Base-by-base conservation (phyloP, 352 stramenopile species). In the Phytophthora fragariaefolia region DNA sequence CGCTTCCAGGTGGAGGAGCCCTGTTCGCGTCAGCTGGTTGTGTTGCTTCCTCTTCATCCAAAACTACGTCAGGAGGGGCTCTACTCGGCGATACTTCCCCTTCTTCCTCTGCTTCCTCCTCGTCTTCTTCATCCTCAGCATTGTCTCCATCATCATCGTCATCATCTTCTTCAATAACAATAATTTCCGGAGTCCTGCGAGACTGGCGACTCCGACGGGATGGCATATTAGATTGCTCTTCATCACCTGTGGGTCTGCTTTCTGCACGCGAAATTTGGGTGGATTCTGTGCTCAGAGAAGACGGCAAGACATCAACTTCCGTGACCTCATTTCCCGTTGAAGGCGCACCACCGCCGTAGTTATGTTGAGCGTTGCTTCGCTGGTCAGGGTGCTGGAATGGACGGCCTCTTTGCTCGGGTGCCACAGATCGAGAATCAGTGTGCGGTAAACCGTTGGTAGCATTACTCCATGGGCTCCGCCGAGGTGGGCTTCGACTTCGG, bases 91-190 rank as follows among this genome's bases (percentile, higher is more conserved):
- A n/a, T 34, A 42, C 46, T 3, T 27, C 15, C 17, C 8, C 10
- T 0, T 52, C 51, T 40, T 65, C 65, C 17, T 68, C 58, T 30
- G 66, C 63, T 2, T 80, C 71, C 8, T 77, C 79, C n/a, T 83
- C 75, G 55, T 83, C 71, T 6, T 76, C 73, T 6, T 17, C 59
- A 47, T 77, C 74, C 17, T 77, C 73, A 51, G 6, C 30, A 17
- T 57, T 48, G 0, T 56, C 30, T 24, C 56, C 54, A 12, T 63
- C 55, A 13, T 64, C 63, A 4, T 80, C 63, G 18, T 81, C 76
- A 6, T 87, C 80, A 15, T 87, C 76, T 8, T 88, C 80, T 73
- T 91, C 82, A 73, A 91, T 91, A 26, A 91, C 73, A 48, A 91
- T 91, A 45, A 91, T 71, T 45, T 91, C 80, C 38, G 68, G 60